Evolutionary conservation across 1,284 basidiomycete species (phyloP), one percentile per base, ranked within the genome.

Genomic region (Flammula alnicola): DNA sequence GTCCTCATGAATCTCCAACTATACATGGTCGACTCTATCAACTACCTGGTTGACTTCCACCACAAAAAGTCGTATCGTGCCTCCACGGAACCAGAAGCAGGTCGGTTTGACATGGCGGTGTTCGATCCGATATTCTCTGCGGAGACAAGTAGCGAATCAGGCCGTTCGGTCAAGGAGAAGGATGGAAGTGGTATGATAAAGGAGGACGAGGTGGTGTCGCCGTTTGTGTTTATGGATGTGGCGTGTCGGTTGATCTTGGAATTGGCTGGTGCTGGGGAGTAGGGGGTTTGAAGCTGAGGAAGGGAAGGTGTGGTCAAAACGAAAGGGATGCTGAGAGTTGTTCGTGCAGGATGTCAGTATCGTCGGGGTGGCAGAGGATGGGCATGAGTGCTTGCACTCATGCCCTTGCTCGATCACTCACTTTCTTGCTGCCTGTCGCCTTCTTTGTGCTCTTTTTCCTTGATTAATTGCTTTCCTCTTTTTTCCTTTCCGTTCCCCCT

Each of bases 11-110:
- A 98, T 71, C 79, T 99, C 2, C 95, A 98, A 62, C 78, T 98
- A 36, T 99, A 98, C 69, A 90, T 92, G 76, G 93, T 98, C 20
- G 96, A 99, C 68, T 86, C 88, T 27, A 85, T 89, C 66, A 98
- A 98, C 72, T 99, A 98, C 70, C 82, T 99, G 25, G 97, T 99
- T 54, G 96, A 99, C 67, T 99, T 99, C 73, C 86, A 97, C 61
- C 96, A 98, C 74, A 91, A 98, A 65, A 93, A 93, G 62, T 93
- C 95, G 53, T 95, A 95, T 69, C 76, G 78, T 62, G 80, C 86
- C 7, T 80, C 80, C 5, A 76, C 72, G 14, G 83, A 83, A 46
- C 76, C 78, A 1, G 84, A 75, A 5, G 83, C 85, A 20, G 84
- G 80, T 19, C 84, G 78, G 58, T 91, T 84, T 56, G 86, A 87